Evolutionary conservation across 2,329 filamentous ascomycete species (phyloP), one percentile per base, ranked within the genome.

Genomic region (Laburnicola sp.): DNA sequence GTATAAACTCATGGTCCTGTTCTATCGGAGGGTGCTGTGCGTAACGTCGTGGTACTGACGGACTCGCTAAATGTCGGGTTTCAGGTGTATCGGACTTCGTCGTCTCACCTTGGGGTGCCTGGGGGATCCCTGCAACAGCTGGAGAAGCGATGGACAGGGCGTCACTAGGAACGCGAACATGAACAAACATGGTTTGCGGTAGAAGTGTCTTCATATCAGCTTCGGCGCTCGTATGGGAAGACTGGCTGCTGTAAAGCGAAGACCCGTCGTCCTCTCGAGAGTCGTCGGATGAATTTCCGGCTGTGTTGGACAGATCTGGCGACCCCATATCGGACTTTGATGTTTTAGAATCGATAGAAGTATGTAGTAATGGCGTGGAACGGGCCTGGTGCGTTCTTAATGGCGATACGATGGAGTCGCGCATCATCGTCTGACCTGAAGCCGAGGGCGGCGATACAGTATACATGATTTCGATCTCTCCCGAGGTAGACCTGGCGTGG

Each of bases 181-280:
- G 50, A 31, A 42, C 58, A 3, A 27, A 32, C 22, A 42, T 45
- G 8, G 49, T 32, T 34, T 53, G 41, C 46, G 55, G 46, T n/a
- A 8, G 49, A 42, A 35, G 45, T 45, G 52, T 42, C 11, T 53
- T 31, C 58, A 56, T 45, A 54, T 73, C 58, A 52, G 62, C 50
- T 62, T 75, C 73, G 7, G 69, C 50, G 50, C 73, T 76, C 6
- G 73, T 74, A 54, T 67, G 58, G 7, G 74, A 76, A n/a, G 72
- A 74, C 11, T 59, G 60, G 38, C 56, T 60, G 58, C 74, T 78
- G 55, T 74, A 70, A 27, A 61, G 54, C 6, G 75, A 76, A 6
- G 67, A 71, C 16, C 67, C 62, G 47, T 74, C 71, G 48, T 71
- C 70, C 22, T 66, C 68, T 27, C 57, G 59, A 1, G 68, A 72